Evolutionary conservation across 148 eudicot genomes (phyloP).

Genomic region (Rhododendron mucronatum): DNA sequence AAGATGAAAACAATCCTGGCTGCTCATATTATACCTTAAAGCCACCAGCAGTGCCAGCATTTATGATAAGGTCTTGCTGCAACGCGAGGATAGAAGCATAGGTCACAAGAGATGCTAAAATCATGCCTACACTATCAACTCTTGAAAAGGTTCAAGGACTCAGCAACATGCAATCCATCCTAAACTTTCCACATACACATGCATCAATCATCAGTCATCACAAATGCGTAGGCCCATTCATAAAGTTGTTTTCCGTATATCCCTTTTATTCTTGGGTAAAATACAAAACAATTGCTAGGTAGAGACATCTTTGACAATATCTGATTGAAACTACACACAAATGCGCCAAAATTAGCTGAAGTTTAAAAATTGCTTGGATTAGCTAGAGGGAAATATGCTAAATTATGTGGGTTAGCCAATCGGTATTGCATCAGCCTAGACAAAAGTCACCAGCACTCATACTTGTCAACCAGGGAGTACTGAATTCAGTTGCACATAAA

Average conservation of each 20-base stretch:
- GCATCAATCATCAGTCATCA: background rate
- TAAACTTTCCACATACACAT: background rate
- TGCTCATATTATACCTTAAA: conserved; percentile 54
- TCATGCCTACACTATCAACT: conserved; percentile 77
- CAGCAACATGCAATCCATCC: conserved; percentile 4
- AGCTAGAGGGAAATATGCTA: background rate
- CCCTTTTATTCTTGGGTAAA: background rate
- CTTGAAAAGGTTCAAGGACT: conserved; percentile 41
- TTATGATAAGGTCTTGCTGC: conserved; percentile 86
- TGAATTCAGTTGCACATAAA: no score
- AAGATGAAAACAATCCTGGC: background rate
- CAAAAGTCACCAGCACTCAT: background rate
- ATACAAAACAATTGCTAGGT: background rate
- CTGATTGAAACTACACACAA: background rate
- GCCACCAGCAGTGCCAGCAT: conserved; percentile 98
- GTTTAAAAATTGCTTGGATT: background rate
- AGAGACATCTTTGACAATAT: conserved; percentile 1
- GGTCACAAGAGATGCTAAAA: conserved; percentile 80
- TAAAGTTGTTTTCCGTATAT: background rate
- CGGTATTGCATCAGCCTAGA: background rate
- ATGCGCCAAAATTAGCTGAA: background rate
- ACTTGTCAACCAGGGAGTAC: background rate
- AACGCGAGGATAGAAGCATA: conserved; percentile 84
- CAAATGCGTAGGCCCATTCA: background rate
- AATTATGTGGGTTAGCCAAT: background rate